Evolutionary conservation across 306 rosid genomes (phyloP).

Genomic region (Castanea crenata): DNA sequence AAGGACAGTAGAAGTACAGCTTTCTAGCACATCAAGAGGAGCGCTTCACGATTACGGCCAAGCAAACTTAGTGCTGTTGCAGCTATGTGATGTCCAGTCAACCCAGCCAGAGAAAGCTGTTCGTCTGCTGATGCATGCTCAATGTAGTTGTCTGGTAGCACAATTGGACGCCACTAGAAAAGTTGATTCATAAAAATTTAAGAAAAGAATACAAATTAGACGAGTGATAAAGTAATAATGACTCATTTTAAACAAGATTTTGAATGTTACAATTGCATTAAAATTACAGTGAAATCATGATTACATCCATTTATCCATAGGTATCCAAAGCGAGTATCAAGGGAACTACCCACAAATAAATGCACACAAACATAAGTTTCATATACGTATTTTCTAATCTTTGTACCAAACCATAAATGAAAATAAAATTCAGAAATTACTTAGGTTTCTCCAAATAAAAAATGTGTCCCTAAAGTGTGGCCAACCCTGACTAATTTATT

Average conservation of each 20-base stretch:
- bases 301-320: not conserved
- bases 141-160: conserved; percentile 78
- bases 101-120: conserved; percentile 75
- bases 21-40: conserved; percentile 57
- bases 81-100: conserved; percentile 88
- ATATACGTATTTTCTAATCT: not conserved
- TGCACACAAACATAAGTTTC: not conserved
- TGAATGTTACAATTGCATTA: not conserved
- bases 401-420: not conserved
- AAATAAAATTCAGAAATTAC: not conserved
- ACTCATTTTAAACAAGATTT: not conserved
- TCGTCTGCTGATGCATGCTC: conserved; percentile 81
- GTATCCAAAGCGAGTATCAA: not conserved
- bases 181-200: not conserved
- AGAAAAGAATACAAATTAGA: conserved; percentile 6
- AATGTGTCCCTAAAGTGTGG: no score
- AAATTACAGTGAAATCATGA: not conserved
- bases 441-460: no score
- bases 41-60: conserved; percentile 91
- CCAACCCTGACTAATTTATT: no score
- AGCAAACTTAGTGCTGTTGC: conserved; percentile 79
- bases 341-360: not conserved
- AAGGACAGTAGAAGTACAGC: not conserved
- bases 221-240: not conserved
- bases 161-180: conserved; percentile 86